These are phyloP conservation scores for Boletus vinaceobasis DNA, from an alignment of 768 basidiomycete species.

Conservation along the genomic window DNA sequence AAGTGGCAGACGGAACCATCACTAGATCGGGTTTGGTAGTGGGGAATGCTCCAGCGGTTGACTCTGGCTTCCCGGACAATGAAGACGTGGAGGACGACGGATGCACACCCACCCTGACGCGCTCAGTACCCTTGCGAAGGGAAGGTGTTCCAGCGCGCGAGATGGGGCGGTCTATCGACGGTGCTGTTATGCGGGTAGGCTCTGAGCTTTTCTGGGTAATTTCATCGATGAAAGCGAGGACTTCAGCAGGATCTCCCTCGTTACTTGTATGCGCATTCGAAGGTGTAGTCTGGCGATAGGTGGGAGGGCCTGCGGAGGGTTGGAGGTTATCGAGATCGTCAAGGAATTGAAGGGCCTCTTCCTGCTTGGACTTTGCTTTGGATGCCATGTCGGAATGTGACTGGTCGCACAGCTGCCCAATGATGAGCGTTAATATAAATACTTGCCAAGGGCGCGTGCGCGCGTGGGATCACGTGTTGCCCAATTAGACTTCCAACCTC, in stretches of 20 bases:
- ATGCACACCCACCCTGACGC: constrained; percentile 60
- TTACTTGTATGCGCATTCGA: constrained; percentile 28
- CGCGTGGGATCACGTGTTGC: constrained; percentile 15
- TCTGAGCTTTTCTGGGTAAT: constrained; percentile 89
- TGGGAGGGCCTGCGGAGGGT: constrained; percentile 32
- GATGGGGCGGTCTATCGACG: constrained; percentile 52
- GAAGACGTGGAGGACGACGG: constrained; percentile 41
- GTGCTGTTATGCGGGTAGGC: constrained; percentile 57
- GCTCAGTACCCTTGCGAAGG: constrained; percentile 71
- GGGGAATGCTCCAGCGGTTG: constrained; percentile 26
- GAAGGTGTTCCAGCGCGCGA: constrained; percentile 70
- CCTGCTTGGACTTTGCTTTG: constrained; percentile 71
- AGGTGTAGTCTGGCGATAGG: constrained; percentile 20
- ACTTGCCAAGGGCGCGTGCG: background rate
- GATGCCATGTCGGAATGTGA: constrained; percentile 29
- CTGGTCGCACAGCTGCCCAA: background rate
- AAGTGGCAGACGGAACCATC: constrained; percentile 10
- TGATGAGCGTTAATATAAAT: background rate
- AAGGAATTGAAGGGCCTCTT: constrained; percentile 89
- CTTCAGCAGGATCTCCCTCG: constrained; percentile 74
- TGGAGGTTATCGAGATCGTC: constrained; percentile 89
- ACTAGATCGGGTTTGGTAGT: constrained; percentile 19
- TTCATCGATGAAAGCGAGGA: constrained; percentile 91
- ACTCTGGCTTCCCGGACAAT: constrained; percentile 34
- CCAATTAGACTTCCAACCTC: background rate